phyloP scores from a whole-genome alignment of 2,329 filamentous ascomycete species.

The Knufia fluminis region DNA sequence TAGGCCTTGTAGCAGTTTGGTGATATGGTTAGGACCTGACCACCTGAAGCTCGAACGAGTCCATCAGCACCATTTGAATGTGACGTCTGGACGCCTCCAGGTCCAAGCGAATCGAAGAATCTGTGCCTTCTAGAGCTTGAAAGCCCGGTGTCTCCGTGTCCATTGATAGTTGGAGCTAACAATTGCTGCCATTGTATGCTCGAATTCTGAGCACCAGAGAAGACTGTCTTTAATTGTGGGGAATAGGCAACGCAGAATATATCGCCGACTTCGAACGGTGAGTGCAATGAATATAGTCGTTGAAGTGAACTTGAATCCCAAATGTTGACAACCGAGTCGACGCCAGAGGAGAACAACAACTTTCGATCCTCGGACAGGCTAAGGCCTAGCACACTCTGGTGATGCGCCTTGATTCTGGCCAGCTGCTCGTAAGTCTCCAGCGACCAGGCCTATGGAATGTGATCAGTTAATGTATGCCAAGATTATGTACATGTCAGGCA shows the following conservation, averaged over 20 bases:
- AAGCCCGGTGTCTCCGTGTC: conserved; percentile 47
- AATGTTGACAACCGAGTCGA: conserved; percentile 87
- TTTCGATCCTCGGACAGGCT: conserved; percentile 65
- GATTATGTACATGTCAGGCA: conserved; percentile 15
- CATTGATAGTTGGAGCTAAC: conserved; percentile 46
- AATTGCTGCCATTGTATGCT: conserved; percentile 17
- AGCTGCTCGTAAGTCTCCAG: conserved; percentile 78
- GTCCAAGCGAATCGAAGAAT: conserved; percentile 82
- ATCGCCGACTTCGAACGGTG: conserved; percentile 87
- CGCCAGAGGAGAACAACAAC: conserved; percentile 83
- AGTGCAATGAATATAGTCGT: conserved; percentile 81
- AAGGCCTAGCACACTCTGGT: conserved; percentile 79
- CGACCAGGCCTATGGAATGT: conserved; percentile 57
- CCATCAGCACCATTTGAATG: conserved; percentile 50
- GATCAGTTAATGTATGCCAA: background rate
- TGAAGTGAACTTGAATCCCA: conserved; percentile 70
- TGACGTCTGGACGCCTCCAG: conserved; percentile 71
- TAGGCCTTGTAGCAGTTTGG: conserved; percentile 74
- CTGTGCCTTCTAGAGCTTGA: conserved; percentile 66
- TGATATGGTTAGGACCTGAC: conserved; percentile 69
- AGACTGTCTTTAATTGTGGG: conserved; percentile 66
- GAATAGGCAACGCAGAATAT: conserved; percentile 94
- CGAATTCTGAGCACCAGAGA: conserved; percentile 79
- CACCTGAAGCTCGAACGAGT: conserved; percentile 43
- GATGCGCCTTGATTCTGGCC: conserved; percentile 74